Base-by-base conservation (phyloP, 2,329 filamentous ascomycete species). In the Penicillium brevicompactum region DNA sequence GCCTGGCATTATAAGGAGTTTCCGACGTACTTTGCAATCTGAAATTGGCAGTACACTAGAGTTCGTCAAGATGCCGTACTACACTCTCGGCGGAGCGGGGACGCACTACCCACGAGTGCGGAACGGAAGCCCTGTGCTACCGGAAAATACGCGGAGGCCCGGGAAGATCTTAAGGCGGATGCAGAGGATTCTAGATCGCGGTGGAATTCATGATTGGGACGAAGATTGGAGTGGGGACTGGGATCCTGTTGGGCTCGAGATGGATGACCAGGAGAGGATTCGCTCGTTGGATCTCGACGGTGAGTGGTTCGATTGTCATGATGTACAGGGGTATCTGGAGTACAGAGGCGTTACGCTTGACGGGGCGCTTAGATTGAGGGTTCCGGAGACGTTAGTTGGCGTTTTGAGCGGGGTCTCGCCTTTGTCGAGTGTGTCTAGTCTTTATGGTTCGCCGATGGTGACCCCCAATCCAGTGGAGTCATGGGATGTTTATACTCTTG, bases 251-350 rank as follows among this genome's bases (percentile, higher is more conserved):
- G 5, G 51, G n/a, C 21, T 16, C 40, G 2, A 18, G 3, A 63
- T 61, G 46, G 63, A 52, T 8, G 54, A 63, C n/a, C 60, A 70
- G 13, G 64, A 73, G 34, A 57, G 67, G n/a, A 59, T 72, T 16
- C 67, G 66, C 5, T 55, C 87, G 7, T 80, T 82, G 1, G 88
- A 85, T 0, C 89, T 87, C 57, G 83, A 88, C 56, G 89, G 89
- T 4, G 84, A 90, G 48, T 94, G 90, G 78, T 90, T 89, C 62
- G 90, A 94, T 66, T 76, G 86, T 0, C 82, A 90, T 56, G 91
- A 94, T 69, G 86, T 92, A 0, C 88, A 94, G 70, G 80, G 83
- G 11, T 94, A 92, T 67, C 75, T 95, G 14, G 56, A 60, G 46
- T 38, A 63, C 14, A 67, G 67, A 37, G 72, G 72, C 1, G 57